These are phyloP conservation scores for Tieghemiomyces parasiticus DNA, from an alignment of 192 early-diverging fungal species.

Conservation along the genomic window DNA sequence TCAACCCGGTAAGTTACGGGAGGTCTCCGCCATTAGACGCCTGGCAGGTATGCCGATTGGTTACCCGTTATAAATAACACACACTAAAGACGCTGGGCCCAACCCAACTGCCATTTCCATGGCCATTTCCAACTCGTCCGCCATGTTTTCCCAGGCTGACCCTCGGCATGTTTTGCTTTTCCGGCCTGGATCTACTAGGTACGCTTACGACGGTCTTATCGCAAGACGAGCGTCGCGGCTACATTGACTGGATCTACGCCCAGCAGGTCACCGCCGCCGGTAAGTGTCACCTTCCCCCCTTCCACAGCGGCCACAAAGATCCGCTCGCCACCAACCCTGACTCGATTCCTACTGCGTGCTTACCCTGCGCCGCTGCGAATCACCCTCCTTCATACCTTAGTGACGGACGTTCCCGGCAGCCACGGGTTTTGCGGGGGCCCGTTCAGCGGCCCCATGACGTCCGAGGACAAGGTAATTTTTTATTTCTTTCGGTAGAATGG, in stretches of 20 bases:
- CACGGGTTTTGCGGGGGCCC: slow-evolving; percentile 36
- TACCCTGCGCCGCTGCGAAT: background rate
- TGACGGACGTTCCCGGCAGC: slow-evolving; percentile 6
- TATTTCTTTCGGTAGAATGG: too few species aligned
- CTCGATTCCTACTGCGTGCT: background rate
- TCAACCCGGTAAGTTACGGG: slow-evolving; percentile 44
- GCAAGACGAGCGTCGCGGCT: slow-evolving; percentile 36
- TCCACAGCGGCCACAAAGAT: slow-evolving; percentile 9
- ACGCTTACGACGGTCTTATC: slow-evolving; percentile 37
- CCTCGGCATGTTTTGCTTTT: slow-evolving; percentile 66
- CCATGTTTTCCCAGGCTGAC: slow-evolving; percentile 76
- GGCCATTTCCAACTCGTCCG: too few species aligned
- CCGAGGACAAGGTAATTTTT: too few species aligned
- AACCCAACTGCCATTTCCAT: too few species aligned
- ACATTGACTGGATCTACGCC: slow-evolving; percentile 94
- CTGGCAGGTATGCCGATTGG: too few species aligned
- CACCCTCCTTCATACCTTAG: background rate
- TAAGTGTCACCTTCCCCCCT: background rate
- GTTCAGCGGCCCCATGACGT: slow-evolving; percentile 28
- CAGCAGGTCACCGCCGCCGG: slow-evolving; percentile 56
- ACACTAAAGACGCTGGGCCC: too few species aligned
- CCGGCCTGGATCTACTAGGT: slow-evolving; percentile 66
- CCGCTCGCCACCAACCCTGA: slow-evolving; percentile 11
- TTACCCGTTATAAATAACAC: too few species aligned
- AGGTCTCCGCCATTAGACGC: too few species aligned